These are phyloP conservation scores for Entomophthora muscae DNA, from an alignment of 371 early-diverging fungal genomes.

Conservation along the genomic window DNA sequence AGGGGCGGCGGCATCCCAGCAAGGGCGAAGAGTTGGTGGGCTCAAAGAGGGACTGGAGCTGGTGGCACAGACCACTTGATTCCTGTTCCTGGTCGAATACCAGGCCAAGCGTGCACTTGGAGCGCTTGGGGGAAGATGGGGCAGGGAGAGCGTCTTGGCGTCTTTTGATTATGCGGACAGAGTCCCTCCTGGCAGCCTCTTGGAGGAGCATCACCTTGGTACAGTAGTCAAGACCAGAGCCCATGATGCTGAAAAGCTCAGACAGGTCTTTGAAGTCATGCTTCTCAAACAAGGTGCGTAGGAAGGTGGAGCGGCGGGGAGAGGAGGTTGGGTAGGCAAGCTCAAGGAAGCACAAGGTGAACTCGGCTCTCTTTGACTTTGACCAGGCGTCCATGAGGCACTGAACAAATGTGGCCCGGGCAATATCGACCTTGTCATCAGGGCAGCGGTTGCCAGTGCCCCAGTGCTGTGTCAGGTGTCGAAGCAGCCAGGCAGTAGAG, in stretches of 20 bases:
- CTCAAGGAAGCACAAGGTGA: not conserved
- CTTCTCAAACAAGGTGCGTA: conserved; percentile 1
- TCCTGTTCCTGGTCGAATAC: not conserved
- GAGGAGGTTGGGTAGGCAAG: conserved; percentile 1
- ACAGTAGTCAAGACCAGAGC: conserved; percentile 2
- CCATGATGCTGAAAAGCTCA: conserved; percentile 4
- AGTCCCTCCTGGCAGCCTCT: conserved; percentile 1
- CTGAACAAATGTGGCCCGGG: conserved; percentile 5
- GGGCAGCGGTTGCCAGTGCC: conserved; percentile 10
- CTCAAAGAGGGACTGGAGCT: not conserved
- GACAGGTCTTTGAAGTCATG: not conserved
- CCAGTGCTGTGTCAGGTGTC: conserved; percentile 50
- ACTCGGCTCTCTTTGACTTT: not conserved
- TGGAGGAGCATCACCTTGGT: conserved; percentile 8
- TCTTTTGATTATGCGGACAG: not conserved
- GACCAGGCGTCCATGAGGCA: conserved; percentile 6
- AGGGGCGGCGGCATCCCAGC: not conserved
- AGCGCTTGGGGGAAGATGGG: not conserved
- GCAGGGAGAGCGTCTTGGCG: not conserved
- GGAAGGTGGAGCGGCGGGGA: not conserved
- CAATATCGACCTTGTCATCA: not conserved
- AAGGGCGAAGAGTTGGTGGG: not conserved
- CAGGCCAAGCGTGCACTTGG: not conserved
- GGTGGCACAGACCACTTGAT: not conserved
- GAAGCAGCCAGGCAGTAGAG: conserved; percentile 34